Conservation (phyloP, 2,329 filamentous ascomycete species). For the Zymoseptoria brevis region DNA sequence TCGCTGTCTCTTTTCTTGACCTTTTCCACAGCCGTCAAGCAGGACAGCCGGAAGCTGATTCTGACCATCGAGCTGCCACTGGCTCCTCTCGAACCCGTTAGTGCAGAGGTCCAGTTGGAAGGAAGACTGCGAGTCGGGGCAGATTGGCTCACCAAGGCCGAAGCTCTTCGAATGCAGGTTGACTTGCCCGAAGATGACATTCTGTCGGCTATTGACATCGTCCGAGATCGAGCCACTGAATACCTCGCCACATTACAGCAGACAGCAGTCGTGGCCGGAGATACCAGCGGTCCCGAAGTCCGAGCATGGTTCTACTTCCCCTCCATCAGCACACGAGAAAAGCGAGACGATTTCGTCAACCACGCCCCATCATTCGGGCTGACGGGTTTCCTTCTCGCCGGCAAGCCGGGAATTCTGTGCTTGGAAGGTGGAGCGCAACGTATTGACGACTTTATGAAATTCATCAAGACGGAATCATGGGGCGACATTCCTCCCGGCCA, state of each 20-base stretch:
- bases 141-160: slow-evolving; percentile 46
- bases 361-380: slow-evolving; percentile 46
- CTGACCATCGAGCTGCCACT: slow-evolving; percentile 34
- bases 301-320: slow-evolving; percentile 59
- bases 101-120: slow-evolving; percentile 34
- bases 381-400: slow-evolving; percentile 53
- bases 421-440: slow-evolving; percentile 41
- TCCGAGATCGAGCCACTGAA: slow-evolving; percentile 32
- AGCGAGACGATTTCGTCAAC: slow-evolving; percentile 50
- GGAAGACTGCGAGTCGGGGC: slow-evolving; percentile 33
- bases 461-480: slow-evolving; percentile 57
- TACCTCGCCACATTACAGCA: slow-evolving; percentile 15
- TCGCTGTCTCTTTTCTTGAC: not conserved
- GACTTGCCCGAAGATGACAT: slow-evolving; percentile 40
- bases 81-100: slow-evolving; percentile 1
- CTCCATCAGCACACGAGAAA: slow-evolving; percentile 51
- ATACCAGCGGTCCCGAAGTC: slow-evolving; percentile 30
- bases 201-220: slow-evolving; percentile 39
- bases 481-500: slow-evolving; percentile 54
- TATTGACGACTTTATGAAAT: slow-evolving; percentile 54
- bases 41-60: slow-evolving; percentile 18
- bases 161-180: slow-evolving; percentile 33
- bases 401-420: slow-evolving; percentile 51
- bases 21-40: not conserved
- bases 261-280: not conserved